phyloP scores from a whole-genome alignment of 352 stramenopile genomes.

The Globisporangium iwayamae region DNA sequence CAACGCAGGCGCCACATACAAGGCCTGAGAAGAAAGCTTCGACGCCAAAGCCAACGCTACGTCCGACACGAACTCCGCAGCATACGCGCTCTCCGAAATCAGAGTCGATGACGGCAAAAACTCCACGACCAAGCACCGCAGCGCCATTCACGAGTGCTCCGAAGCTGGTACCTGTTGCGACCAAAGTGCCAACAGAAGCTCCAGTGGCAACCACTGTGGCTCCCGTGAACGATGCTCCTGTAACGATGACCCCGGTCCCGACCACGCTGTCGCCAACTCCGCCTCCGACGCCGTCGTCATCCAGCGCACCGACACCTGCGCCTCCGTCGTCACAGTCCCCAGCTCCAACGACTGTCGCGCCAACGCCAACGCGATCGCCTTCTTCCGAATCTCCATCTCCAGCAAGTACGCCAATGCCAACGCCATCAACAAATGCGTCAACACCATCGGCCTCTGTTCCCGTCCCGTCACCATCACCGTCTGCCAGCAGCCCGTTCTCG shows the following conservation, averaged over 20 bases:
- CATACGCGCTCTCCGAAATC: background rate
- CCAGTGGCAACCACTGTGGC: background rate
- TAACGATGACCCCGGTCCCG: background rate
- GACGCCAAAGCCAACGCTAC: background rate
- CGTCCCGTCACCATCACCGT: background rate
- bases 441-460: background rate
- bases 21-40: background rate
- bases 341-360: background rate
- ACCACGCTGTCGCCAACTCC: background rate
- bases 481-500: conserved; percentile 2
- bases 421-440: background rate
- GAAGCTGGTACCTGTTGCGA: background rate
- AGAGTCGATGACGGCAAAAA: background rate
- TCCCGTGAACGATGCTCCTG: background rate
- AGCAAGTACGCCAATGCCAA: background rate
- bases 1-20: background rate
- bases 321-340: background rate
- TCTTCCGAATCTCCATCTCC: background rate
- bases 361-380: conserved; percentile 7
- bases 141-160: background rate
- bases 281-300: background rate
- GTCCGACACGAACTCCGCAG: background rate
- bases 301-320: background rate
- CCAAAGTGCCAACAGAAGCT: background rate
- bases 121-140: background rate